These are phyloP conservation scores for Viola pubescens DNA, from an alignment of 441 rosid genomes.

Conservation along the genomic window DNA sequence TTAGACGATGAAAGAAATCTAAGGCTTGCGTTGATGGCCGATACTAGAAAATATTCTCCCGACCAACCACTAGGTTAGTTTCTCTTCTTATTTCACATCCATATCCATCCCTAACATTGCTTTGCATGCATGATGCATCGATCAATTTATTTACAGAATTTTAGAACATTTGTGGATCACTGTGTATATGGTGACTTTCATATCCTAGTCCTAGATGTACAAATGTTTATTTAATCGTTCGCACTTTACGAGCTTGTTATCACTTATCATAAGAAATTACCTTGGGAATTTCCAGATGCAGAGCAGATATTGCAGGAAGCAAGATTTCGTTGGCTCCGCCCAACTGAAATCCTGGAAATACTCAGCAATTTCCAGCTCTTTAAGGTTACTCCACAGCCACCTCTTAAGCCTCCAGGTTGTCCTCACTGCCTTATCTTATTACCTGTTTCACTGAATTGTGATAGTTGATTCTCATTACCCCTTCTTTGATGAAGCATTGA, in stretches of 20 bases:
- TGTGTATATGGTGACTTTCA: neutral
- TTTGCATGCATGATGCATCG: neutral
- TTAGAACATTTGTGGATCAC: neutral
- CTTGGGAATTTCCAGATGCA: slow-evolving; percentile 28
- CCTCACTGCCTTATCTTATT: slow-evolving; percentile 10
- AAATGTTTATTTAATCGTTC: neutral
- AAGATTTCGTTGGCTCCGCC: slow-evolving; percentile 63
- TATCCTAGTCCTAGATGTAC: neutral
- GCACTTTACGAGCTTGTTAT: no score
- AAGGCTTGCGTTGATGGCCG: slow-evolving; percentile 34
- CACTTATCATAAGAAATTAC: no score
- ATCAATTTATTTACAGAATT: no score
- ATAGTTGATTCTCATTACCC: neutral
- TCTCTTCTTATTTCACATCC: neutral
- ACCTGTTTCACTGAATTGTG: neutral
- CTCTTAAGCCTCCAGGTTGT: slow-evolving; percentile 45
- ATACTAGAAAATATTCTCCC: slow-evolving; percentile 30
- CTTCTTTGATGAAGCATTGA: neutral
- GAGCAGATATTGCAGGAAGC: slow-evolving; percentile 48
- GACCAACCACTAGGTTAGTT: slow-evolving; percentile 30
- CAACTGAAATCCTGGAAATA: slow-evolving; percentile 51
- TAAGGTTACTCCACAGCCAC: slow-evolving; percentile 36
- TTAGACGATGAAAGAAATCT: neutral
- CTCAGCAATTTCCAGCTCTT: slow-evolving; percentile 38
- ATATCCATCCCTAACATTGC: neutral